Evolutionary conservation across 2,329 filamentous ascomycete species (phyloP).

Genomic region (Fusarium irregulare): DNA sequence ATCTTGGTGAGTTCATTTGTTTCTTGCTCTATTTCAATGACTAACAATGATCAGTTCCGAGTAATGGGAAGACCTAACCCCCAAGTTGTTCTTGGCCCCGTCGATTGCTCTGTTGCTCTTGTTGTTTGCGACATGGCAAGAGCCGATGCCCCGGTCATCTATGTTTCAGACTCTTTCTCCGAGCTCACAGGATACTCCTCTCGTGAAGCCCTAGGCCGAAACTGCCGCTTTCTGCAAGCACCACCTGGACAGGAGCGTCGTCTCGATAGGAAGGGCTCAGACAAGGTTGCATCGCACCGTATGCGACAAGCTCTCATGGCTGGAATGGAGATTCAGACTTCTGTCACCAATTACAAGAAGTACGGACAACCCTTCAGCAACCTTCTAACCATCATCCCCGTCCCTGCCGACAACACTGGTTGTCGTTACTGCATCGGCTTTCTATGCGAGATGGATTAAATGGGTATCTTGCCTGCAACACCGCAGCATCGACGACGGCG

Average conservation of each 20-base stretch:
- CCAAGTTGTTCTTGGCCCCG: conserved; percentile 80
- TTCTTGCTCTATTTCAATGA: neutral
- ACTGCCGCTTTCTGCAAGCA: conserved; percentile 86
- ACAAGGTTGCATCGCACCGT: conserved; percentile 67
- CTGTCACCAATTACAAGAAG: conserved; percentile 83
- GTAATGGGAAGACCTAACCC: conserved; percentile 78
- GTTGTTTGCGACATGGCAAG: conserved; percentile 82
- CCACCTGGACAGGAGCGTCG: conserved; percentile 65
- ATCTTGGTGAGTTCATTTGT: conserved; percentile 59
- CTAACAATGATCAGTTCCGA: conserved; percentile 57
- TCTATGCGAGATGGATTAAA: conserved; percentile 71
- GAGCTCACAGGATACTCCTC: conserved; percentile 81
- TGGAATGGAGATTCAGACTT: conserved; percentile 60
- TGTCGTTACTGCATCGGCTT: conserved; percentile 84
- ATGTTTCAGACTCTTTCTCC: conserved; percentile 84
- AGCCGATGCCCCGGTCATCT: conserved; percentile 83
- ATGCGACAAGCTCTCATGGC: conserved; percentile 60
- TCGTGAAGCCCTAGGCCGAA: conserved; percentile 79
- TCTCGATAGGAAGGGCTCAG: conserved; percentile 24
- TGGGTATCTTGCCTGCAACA: neutral
- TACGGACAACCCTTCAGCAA: conserved; percentile 85
- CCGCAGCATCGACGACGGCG: neutral
- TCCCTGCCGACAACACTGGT: conserved; percentile 72
- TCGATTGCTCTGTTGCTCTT: conserved; percentile 87
- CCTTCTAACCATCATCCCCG: conserved; percentile 84